A percentile compares a stretch with the other conserved stretches of the same genome.
These are phyloP conservation scores for Pelagomonas calceolata DNA, from an alignment of 108 stramenopile genomes.

Conservation along the genomic window DNA sequence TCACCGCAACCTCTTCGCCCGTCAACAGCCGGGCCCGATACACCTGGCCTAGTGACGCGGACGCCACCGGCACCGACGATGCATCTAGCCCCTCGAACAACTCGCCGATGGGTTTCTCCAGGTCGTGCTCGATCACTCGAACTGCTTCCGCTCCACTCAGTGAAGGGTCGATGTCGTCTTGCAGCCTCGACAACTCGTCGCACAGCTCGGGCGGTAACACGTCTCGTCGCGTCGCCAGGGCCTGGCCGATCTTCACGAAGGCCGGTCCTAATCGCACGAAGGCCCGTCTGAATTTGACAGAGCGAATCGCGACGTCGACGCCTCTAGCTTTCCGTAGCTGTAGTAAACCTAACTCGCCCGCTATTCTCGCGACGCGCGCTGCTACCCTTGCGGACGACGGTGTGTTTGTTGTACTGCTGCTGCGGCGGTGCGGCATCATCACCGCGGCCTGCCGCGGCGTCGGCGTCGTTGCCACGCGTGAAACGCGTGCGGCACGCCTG, in stretches of 20 bases:
- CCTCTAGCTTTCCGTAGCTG: neutral
- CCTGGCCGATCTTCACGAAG: constrained; percentile 40
- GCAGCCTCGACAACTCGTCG: constrained; percentile 25
- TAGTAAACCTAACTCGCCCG: neutral
- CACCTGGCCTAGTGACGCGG: constrained; percentile 38
- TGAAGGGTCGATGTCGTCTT: constrained; percentile 21
- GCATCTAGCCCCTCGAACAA: constrained; percentile 21
- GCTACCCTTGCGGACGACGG: no score
- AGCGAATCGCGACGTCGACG: neutral
- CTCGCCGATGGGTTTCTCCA: constrained; percentile 16
- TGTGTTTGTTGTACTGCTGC: no score
- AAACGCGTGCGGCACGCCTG: no score
- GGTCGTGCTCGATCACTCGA: constrained; percentile 33
- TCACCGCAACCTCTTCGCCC: constrained; percentile 27
- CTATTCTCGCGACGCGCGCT: no score
- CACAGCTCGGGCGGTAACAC: constrained; percentile 20
- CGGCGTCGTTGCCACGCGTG: no score
- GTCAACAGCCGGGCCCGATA: constrained; percentile 21
- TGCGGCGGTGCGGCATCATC: no score
- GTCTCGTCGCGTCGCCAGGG: constrained; percentile 32
- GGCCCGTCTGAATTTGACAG: constrained; percentile 5
- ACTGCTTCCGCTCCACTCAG: constrained; percentile 16
- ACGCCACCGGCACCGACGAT: constrained; percentile 26
- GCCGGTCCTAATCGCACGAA: constrained; percentile 28
- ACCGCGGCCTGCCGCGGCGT: no score